phyloP scores from a whole-genome alignment of 257 asterid genomes.

The Striga asiatica region DNA sequence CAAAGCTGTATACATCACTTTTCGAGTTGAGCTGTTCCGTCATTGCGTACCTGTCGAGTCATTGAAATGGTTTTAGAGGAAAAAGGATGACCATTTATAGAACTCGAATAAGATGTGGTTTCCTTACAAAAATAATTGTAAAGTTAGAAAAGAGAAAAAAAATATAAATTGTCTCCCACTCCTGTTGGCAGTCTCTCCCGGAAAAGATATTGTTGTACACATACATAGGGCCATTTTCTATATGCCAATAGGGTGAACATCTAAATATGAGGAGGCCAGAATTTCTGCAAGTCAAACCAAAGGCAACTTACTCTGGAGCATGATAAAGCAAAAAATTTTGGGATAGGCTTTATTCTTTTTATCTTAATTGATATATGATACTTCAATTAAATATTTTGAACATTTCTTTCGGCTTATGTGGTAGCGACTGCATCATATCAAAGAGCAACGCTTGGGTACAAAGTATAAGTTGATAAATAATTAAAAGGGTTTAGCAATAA shows the following conservation, averaged over 20 bases:
- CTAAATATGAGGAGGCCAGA: no score
- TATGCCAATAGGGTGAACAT: no score
- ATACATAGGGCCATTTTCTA: not conserved
- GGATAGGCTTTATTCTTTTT: not conserved
- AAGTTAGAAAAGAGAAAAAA: no score
- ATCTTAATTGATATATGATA: not conserved
- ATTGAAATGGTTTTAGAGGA: not conserved
- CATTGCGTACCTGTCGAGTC: slow-evolving; percentile 66
- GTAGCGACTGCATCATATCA: no score
- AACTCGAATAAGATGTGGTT: not conserved
- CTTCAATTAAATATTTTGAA: not conserved
- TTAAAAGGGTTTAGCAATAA: not conserved
- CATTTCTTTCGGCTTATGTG: not conserved
- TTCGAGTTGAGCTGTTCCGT: slow-evolving; percentile 81
- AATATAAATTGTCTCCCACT: not conserved
- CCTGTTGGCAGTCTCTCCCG: not conserved
- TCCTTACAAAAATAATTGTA: no score
- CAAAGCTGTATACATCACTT: slow-evolving; percentile 85
- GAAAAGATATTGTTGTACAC: not conserved
- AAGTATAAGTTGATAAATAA: not conserved
- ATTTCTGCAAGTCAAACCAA: not conserved
- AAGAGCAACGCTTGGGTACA: no score
- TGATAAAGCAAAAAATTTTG: slow-evolving; percentile 28
- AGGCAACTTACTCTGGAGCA: slow-evolving; percentile 72
- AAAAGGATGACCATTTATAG: not conserved